phyloP scores from a whole-genome alignment of 345 rosid genomes.

The Rubroshorea leprosula region DNA sequence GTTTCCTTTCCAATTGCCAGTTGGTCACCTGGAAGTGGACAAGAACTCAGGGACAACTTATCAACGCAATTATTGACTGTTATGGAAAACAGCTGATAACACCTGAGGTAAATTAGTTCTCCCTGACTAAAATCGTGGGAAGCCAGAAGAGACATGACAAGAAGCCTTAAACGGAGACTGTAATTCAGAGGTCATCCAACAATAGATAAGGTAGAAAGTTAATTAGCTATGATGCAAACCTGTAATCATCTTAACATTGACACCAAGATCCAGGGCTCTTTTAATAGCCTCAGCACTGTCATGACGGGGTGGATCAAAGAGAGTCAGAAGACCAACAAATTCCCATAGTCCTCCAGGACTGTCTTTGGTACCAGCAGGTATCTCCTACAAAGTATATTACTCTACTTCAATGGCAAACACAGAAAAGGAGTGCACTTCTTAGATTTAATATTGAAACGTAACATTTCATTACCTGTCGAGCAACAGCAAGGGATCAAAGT shows the following conservation, averaged over 20 bases:
- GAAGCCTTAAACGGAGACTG: not conserved
- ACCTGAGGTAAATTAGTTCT: too few species aligned
- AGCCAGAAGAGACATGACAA: not conserved
- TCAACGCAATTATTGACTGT: too few species aligned
- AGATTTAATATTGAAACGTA: not conserved
- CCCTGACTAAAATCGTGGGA: too few species aligned
- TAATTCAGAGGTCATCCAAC: not conserved
- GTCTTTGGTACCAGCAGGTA: constrained; percentile 66
- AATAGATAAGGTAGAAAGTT: too few species aligned
- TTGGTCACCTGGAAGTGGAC: constrained; percentile 77
- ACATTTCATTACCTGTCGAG: constrained; percentile 51
- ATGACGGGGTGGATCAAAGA: constrained; percentile 77
- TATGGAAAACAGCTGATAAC: too few species aligned
- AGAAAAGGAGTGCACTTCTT: not conserved
- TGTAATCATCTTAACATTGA: constrained; percentile 73
- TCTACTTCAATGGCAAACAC: constrained; percentile 1
- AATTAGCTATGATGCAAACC: constrained; percentile 39
- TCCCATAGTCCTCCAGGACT: constrained; percentile 83
- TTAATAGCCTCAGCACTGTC: constrained; percentile 73
- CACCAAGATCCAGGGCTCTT: constrained; percentile 70
- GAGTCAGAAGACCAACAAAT: constrained; percentile 73
- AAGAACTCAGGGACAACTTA: too few species aligned
- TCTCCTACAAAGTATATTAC: constrained; percentile 27
- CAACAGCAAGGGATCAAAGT: constrained; percentile 82
- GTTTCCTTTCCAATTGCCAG: constrained; percentile 93